Evolutionary conservation across 345 rosid genomes (phyloP), one percentile per base, ranked within the genome.

Genomic region (Eucalyptus regnans): DNA sequence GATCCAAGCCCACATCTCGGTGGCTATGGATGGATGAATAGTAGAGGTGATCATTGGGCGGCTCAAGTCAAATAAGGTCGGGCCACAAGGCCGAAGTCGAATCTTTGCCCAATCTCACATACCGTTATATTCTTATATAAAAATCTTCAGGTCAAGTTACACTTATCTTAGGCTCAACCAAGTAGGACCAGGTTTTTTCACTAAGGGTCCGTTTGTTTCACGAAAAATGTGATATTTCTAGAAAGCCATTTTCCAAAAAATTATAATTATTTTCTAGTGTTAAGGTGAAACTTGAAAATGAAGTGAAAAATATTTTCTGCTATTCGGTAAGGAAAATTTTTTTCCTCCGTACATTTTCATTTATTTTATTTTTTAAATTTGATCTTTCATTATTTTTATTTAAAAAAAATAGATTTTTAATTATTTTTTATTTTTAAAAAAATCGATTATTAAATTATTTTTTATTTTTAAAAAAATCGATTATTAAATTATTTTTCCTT

Each of bases 231-330:
- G 10, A 7, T 0, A 52, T 18, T 52, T 52, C 1, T 3, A 52
- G 1, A 52, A 52, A 52, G 2, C 0, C 1, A 18, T 18, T 52
- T 52, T 51, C 20, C 3, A 17, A 18, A 52, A 18, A 52, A 51
- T 16, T 15, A 6, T 51, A 52, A 3, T 52, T 18, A 52, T 18
- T 52, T 52, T 52, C 4, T 52, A 52, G 23, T 52, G 1, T 52
- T 52, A 0, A 0, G 0, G 10, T 0, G 2, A 52, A 52, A 52
- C 4, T 52, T 52, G 0, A 52, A 52, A 52, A 52, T 52, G 1
- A 52, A 52, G 9, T 52, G 5, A 0, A 18, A 52, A 52, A 52
- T 52, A 18, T 52, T 52, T 52, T 52, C 20, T 1, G 0, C 2
- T 18, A 7, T 52, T 7, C 4, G 1, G 0, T 52, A 52, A 52